These are phyloP conservation scores for Amaranthus cruentus DNA, from an alignment of 148 eudicot genomes.

Conservation along the genomic window DNA sequence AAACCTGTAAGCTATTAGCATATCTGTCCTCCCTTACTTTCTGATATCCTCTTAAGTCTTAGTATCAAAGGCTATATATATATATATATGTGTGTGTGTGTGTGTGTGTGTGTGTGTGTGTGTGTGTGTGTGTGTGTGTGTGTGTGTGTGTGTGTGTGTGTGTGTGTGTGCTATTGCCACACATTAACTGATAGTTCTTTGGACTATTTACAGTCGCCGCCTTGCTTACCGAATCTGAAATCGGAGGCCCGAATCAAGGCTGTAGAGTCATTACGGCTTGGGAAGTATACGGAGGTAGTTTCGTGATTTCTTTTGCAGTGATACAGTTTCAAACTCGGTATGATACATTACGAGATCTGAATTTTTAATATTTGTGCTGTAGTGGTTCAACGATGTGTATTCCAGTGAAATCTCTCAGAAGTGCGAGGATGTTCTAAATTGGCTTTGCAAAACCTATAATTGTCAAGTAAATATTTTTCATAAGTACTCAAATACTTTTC, in stretches of 20 bases:
- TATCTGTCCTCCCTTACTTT: background rate
- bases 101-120: background rate
- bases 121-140: too few relatives aligned
- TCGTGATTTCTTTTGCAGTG: background rate
- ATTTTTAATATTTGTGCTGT: slow-evolving; percentile 25
- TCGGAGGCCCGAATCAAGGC: slow-evolving; percentile 41
- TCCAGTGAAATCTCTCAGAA: slow-evolving; percentile 77
- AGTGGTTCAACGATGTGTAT: slow-evolving; percentile 98
- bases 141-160: too few relatives aligned
- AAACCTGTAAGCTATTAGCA: slow-evolving; percentile 12
- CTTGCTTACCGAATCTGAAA: slow-evolving; percentile 70
- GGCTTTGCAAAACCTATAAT: slow-evolving; percentile 56
- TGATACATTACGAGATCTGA: background rate
- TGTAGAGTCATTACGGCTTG: slow-evolving; percentile 59
- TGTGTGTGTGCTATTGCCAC: background rate
- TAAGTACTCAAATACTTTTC: slow-evolving; percentile 1
- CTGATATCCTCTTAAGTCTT: background rate
- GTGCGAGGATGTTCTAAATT: slow-evolving; percentile 69
- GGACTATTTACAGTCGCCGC: slow-evolving; percentile 52
- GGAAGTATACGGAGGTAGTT: slow-evolving; percentile 84
- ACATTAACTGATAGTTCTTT: slow-evolving; percentile 6
- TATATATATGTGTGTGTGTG: too few relatives aligned
- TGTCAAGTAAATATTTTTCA: slow-evolving; percentile 52
- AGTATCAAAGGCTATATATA: background rate
- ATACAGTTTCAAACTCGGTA: background rate